Percentiles rank a stretch among this genome's conserved stretches.
Evolutionary conservation across 495 filamentous ascomycete genomes (phyloP).

Genomic region (Penicillium desertorum): DNA sequence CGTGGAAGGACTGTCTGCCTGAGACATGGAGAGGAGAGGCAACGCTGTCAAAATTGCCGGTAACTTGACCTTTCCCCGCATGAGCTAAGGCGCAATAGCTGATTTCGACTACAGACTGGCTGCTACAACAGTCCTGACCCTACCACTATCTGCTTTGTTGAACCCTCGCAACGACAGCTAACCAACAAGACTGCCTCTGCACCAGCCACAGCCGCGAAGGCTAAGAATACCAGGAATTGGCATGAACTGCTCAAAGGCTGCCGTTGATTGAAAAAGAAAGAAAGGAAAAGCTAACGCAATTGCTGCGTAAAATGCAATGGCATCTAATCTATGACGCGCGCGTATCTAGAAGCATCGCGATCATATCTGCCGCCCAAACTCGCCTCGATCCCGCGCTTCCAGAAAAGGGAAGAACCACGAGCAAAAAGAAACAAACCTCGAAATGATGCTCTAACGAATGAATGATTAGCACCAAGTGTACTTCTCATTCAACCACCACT

Average conservation of each 20-base stretch:
- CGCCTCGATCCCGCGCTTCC: not conserved
- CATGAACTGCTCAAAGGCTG: conserved; percentile 75
- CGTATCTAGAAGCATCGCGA: conserved; percentile 24
- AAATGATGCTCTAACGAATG: conserved; percentile 5
- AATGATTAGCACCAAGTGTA: conserved; percentile 79
- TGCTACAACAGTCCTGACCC: conserved; percentile 43
- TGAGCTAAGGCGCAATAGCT: conserved; percentile 4
- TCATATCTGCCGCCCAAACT: conserved; percentile 24
- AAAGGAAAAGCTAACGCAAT: conserved; percentile 4
- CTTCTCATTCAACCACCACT: conserved; percentile 92
- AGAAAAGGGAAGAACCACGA: conserved; percentile 6
- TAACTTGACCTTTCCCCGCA: conserved; percentile 19
- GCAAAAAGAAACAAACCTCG: conserved; percentile 11
- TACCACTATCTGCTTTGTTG: conserved; percentile 41
- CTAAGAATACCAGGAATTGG: conserved; percentile 72
- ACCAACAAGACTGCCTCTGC: conserved; percentile 33
- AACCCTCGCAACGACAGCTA: conserved; percentile 37
- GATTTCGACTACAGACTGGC: conserved; percentile 26
- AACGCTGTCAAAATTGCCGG: conserved; percentile 47
- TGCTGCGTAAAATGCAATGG: conserved; percentile 20
- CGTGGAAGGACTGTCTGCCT: conserved; percentile 59
- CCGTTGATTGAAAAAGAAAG: conserved; percentile 25
- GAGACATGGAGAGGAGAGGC: conserved; percentile 57
- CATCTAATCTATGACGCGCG: conserved; percentile 20
- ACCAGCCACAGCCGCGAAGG: conserved; percentile 39